These are phyloP conservation scores for Penicillium sclerotigenum DNA, from an alignment of 2,329 filamentous ascomycete genomes.

Conservation along the genomic window DNA sequence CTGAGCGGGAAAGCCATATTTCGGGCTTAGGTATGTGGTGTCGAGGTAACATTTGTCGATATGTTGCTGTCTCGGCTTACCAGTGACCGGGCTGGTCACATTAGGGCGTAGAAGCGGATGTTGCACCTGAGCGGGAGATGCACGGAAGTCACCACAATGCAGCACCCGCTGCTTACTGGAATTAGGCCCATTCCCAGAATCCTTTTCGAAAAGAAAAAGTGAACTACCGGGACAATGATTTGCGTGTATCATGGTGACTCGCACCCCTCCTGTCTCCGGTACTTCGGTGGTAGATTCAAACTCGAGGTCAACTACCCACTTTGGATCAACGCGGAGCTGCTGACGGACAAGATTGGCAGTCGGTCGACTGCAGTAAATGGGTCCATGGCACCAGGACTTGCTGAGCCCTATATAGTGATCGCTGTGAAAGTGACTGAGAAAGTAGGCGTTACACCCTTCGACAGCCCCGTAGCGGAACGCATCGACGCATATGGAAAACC, in stretches of 20 bases:
- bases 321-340: slow-evolving; percentile 79
- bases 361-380: slow-evolving; percentile 92
- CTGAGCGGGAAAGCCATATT: slow-evolving; percentile 90
- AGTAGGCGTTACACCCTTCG: slow-evolving; percentile 88
- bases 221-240: slow-evolving; percentile 97
- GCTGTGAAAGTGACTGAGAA: slow-evolving; percentile 95
- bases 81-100: slow-evolving; percentile 64
- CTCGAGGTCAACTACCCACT: slow-evolving; percentile 79
- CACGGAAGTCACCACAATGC: slow-evolving; percentile 94
- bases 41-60: slow-evolving; percentile 96
- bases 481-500: slow-evolving; percentile 89
- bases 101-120: slow-evolving; percentile 81
- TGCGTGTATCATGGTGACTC: slow-evolving; percentile 90
- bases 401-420: slow-evolving; percentile 95
- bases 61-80: slow-evolving; percentile 73
- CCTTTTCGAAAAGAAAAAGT: slow-evolving; percentile 87
- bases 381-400: slow-evolving; percentile 83
- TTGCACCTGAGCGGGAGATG: slow-evolving; percentile 76
- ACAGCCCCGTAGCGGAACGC: slow-evolving; percentile 95
- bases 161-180: slow-evolving; percentile 72
- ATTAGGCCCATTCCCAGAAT: slow-evolving; percentile 57
- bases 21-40: slow-evolving; percentile 93
- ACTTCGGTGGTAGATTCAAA: slow-evolving; percentile 79
- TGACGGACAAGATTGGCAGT: slow-evolving; percentile 85
- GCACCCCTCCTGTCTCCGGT: slow-evolving; percentile 75